Percentiles rank a stretch among this genome's conserved stretches.
Conservation (phyloP, 768 basidiomycete genomes). For the Gloeopeniophorella convolvens region DNA sequence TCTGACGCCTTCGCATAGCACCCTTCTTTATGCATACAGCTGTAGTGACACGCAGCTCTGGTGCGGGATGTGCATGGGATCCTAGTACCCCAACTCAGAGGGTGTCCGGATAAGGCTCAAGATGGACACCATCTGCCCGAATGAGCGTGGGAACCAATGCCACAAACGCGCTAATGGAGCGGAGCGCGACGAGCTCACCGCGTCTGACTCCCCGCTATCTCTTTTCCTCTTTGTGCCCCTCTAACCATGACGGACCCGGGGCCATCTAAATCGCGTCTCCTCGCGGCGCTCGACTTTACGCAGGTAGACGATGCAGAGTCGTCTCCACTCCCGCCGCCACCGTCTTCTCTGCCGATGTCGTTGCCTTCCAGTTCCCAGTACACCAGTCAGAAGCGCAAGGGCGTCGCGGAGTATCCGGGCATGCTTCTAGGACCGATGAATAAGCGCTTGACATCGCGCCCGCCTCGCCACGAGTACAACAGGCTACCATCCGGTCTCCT, state of each 20-base stretch:
- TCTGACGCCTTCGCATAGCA: too few species aligned
- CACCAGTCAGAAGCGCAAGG: constrained; percentile 10
- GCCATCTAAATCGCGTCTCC: constrained; percentile 16
- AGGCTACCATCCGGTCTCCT: constrained; percentile 15
- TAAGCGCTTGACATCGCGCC: constrained; percentile 4
- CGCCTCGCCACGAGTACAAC: background rate
- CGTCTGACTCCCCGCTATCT: background rate
- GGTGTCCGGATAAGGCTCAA: too few species aligned
- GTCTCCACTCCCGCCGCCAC: background rate
- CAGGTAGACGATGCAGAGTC: background rate
- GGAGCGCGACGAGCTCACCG: background rate
- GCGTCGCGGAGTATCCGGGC: background rate
- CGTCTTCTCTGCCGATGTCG: too few species aligned
- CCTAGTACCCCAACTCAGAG: too few species aligned
- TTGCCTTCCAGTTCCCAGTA: too few species aligned
- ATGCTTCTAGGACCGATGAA: constrained; percentile 1
- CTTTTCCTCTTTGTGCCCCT: background rate
- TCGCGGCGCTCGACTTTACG: constrained; percentile 19
- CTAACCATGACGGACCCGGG: constrained; percentile 1
- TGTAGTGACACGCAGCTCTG: too few species aligned
- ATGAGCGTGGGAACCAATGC: background rate
- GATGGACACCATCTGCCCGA: too few species aligned
- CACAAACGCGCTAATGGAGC: constrained; percentile 4
- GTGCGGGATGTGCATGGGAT: too few species aligned
- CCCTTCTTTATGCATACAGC: too few species aligned